phyloP scores from a whole-genome alignment of 495 filamentous ascomycete genomes.

The Xylaria grammica region DNA sequence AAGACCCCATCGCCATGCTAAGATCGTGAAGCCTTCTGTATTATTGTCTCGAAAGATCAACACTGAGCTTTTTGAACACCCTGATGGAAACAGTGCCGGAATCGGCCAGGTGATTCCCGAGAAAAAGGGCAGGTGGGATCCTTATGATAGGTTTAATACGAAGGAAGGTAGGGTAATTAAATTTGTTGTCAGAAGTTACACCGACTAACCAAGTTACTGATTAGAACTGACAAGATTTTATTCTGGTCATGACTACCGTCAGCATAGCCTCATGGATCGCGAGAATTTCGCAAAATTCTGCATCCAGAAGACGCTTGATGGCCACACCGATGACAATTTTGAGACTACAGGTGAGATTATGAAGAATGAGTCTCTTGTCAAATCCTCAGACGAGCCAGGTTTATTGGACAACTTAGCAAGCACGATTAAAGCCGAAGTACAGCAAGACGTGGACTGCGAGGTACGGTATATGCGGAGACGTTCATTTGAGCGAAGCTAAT shows the following conservation, averaged over 20 bases:
- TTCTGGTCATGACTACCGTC: conserved; percentile 20
- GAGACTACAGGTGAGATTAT: conserved; percentile 24
- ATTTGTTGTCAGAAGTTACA: not conserved
- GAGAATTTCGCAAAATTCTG: conserved; percentile 22
- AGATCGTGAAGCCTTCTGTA: not conserved
- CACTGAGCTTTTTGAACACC: not conserved
- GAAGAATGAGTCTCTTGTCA: conserved; percentile 24
- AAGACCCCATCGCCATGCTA: not conserved
- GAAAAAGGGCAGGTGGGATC: conserved; percentile 16
- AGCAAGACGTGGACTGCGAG: conserved; percentile 32
- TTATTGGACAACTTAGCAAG: conserved; percentile 18
- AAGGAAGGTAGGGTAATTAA: not conserved
- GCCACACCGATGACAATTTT: conserved; percentile 20
- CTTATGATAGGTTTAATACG: not conserved
- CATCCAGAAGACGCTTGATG: conserved; percentile 25
- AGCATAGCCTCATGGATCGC: conserved; percentile 2
- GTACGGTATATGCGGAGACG: conserved; percentile 4
- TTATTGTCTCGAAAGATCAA: not conserved
- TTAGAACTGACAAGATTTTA: conserved; percentile 26
- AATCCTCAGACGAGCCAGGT: not conserved
- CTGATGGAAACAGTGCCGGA: not conserved
- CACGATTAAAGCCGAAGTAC: conserved; percentile 22
- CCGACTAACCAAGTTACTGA: conserved; percentile 3
- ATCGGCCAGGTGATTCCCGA: not conserved
- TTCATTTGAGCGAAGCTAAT: not conserved